These are phyloP conservation scores for Crithidia acanthocephali DNA, from an alignment of 208 protist species.

Conservation along the genomic window DNA sequence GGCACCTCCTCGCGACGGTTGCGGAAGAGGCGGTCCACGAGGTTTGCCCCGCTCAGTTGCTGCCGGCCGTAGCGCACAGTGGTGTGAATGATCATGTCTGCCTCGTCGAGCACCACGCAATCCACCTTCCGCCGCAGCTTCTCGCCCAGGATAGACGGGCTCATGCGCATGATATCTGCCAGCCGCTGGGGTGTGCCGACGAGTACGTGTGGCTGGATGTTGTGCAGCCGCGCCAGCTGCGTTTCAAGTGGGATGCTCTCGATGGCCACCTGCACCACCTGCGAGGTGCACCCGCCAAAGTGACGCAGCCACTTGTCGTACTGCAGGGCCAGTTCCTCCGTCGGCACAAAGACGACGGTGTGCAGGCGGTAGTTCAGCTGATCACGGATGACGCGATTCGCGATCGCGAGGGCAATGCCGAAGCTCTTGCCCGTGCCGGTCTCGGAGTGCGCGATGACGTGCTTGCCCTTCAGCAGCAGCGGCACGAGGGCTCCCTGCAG, in stretches of 20 bases:
- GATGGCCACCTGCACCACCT: constrained; percentile 82
- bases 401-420: constrained; percentile 84
- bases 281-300: constrained; percentile 78
- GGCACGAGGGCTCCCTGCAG: constrained; percentile 90
- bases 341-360: constrained; percentile 87
- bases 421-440: constrained; percentile 92
- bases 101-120: constrained; percentile 91
- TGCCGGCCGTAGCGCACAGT: constrained; percentile 37
- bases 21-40: constrained; percentile 86
- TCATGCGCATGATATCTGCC: constrained; percentile 67
- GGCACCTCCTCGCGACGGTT: constrained; percentile 78
- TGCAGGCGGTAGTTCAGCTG: constrained; percentile 90
- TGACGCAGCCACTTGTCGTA: constrained; percentile 91
- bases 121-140: constrained; percentile 90
- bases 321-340: constrained; percentile 85
- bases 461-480: constrained; percentile 84
- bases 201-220: constrained; percentile 90
- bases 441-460: constrained; percentile 91
- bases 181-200: constrained; percentile 88
- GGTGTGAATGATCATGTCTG: constrained; percentile 73
- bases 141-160: constrained; percentile 77
- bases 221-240: constrained; percentile 85
- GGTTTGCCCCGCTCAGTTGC: constrained; percentile 55
- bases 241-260: constrained; percentile 77
- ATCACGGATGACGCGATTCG: constrained; percentile 84